Base-by-base conservation (phyloP, 192 early-diverging fungal species). In the Backusella mclennaniae region DNA sequence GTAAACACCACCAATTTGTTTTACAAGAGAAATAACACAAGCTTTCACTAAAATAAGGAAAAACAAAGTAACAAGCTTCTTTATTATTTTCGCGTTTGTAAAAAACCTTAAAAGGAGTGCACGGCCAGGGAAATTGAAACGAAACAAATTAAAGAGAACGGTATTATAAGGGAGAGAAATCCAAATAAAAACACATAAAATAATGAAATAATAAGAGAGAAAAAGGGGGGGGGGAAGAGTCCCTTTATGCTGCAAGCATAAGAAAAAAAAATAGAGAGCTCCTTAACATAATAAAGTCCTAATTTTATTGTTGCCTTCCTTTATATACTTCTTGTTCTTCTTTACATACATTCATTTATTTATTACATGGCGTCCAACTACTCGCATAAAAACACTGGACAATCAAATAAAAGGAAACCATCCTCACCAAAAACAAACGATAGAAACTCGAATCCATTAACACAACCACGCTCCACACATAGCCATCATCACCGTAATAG, bases 1-100 rank as follows among this genome's bases (percentile, higher is more conserved):
- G 70, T 31, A 71, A 71, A 71, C 70, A 71, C 39, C 70, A 71
- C 42, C 11, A 23, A 41, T 39, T 46, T 63, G 23, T 38, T 36
- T 41, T 41, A 35, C 19, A 67, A 67, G 46, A 49, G 46, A 49
- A 49, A 49, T 49, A 29, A 26, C 56, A 63, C 56, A 63, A 29
- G 56, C 0, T 31, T 29, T 63, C 21, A 63, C 56, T 63, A 63
- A 63, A 63, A 63, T 63, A 63, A 63, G 23, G 56, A 63, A 63
- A 59, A 8, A 21, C 6, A 63, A 29, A 63, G n/a, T 17, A n/a
- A 49, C 17, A 49, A 9, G 17, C 31, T 41, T 39, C 68, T 38
- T 69, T 8, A 23, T 69, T 23, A 38, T 38, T 69, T 69, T 69
- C 68, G 35, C 68, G 68, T 35, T 38, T 35, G 67, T n/a, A n/a